Conservation (phyloP, 495 filamentous ascomycete genomes). For the Saxophila tyrrhenica region DNA sequence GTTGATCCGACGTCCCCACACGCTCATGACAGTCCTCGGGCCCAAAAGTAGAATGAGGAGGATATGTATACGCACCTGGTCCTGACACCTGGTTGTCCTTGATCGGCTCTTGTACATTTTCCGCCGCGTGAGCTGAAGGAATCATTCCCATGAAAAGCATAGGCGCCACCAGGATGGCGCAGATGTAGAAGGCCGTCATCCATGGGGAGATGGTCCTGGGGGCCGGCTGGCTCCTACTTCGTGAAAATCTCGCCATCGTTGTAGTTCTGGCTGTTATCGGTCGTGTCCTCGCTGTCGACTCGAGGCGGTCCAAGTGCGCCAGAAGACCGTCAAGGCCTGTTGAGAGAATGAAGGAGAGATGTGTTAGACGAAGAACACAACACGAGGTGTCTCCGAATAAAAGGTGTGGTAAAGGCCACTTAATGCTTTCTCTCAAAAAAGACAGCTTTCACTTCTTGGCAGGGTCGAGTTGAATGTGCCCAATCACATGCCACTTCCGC, state of each 20-base stretch:
- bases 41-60: background rate
- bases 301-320: too few relatives aligned
- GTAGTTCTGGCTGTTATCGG: too few relatives aligned
- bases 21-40: background rate
- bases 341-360: background rate
- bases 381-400: background rate
- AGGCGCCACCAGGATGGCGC: constrained; percentile 18
- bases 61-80: constrained; percentile 12
- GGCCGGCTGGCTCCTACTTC: constrained; percentile 6
- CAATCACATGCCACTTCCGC: background rate
- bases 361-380: background rate
- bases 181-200: constrained; percentile 23
- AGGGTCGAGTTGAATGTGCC: background rate
- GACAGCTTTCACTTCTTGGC: background rate
- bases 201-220: constrained; percentile 11
- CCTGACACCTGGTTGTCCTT: constrained; percentile 69
- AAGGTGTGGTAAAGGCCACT: background rate
- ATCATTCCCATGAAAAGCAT: constrained; percentile 25
- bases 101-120: constrained; percentile 35
- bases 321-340: background rate
- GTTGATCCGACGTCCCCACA: background rate
- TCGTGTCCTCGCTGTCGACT: too few relatives aligned
- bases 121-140: constrained; percentile 10
- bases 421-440: background rate
- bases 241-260: constrained; percentile 20